Evolutionary conservation across 1,139 yeast species (phyloP).

Genomic region (Pichia sp.): DNA sequence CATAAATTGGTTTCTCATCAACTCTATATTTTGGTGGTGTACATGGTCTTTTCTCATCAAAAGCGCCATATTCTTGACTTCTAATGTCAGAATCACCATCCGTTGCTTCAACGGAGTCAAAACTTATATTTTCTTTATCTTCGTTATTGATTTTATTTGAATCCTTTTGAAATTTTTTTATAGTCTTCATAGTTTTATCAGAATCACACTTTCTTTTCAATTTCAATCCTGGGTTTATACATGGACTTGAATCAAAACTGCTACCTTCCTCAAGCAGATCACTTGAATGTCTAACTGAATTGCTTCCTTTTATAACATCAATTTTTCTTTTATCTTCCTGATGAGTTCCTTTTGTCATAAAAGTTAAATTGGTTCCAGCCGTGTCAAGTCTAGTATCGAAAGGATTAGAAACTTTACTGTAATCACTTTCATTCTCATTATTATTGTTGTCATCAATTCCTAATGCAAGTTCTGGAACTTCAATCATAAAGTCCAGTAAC

Average conservation of each 20-base stretch:
- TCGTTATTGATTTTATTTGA: neutral
- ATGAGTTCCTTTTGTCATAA: constrained; percentile 2
- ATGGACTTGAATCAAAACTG: constrained; percentile 12
- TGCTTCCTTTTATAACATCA: neutral
- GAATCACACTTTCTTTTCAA: neutral
- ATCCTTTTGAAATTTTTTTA: neutral
- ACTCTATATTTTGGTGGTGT: constrained; percentile 12
- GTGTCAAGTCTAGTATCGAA: constrained; percentile 11
- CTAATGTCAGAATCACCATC: constrained; percentile 7
- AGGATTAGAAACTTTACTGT: constrained; percentile 12
- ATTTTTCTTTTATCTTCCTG: neutral
- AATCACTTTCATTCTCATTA: constrained; percentile 3
- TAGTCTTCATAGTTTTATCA: neutral
- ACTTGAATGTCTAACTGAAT: constrained; percentile 6
- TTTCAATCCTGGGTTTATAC: constrained; percentile 8
- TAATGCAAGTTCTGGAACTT: constrained; percentile 7
- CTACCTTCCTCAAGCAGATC: constrained; percentile 1
- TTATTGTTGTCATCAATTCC: neutral
- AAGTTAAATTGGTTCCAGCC: constrained; percentile 12
- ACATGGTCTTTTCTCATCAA: constrained; percentile 3
- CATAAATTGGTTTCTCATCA: constrained; percentile 13
- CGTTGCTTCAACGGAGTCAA: constrained; percentile 9
- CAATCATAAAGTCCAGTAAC: constrained; percentile 7
- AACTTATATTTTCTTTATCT: constrained; percentile 1
- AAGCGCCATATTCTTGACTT: neutral